Conservation (phyloP, 371 early-diverging fungal species). For the Mucor sp. region DNA sequence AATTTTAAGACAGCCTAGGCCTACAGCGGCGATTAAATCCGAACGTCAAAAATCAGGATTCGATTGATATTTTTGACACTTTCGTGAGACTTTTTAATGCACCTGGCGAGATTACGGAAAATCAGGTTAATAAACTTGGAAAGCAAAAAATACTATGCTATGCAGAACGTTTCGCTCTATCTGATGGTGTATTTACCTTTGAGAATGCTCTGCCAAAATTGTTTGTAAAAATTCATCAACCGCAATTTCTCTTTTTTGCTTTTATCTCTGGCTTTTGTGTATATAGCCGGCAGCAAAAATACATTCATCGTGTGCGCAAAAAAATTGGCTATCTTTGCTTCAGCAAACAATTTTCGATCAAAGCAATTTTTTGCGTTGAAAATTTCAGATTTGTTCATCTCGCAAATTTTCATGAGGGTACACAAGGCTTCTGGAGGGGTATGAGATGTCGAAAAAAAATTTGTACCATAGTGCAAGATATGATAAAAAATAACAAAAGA, state of each 20-base stretch:
- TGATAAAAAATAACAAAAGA: neutral
- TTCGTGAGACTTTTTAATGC: neutral
- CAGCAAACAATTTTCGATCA: too few species aligned
- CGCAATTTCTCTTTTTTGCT: neutral
- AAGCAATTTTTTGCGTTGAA: too few species aligned
- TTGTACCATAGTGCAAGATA: neutral
- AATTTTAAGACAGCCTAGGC: neutral
- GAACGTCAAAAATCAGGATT: neutral
- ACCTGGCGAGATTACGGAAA: neutral
- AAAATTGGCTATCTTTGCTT: too few species aligned
- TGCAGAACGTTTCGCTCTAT: neutral
- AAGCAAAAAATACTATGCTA: neutral
- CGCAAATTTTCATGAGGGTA: too few species aligned
- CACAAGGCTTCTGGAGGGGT: too few species aligned
- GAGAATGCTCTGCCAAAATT: neutral
- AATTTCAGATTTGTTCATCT: too few species aligned
- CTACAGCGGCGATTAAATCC: neutral
- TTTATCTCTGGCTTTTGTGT: neutral
- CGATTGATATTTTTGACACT: neutral
- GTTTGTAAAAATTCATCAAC: neutral
- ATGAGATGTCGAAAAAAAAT: neutral
- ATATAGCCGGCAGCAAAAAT: neutral
- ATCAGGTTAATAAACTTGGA: neutral
- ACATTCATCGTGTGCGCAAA: neutral
- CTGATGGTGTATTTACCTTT: neutral